phyloP scores from a whole-genome alignment of 345 rosid genomes.

The Acer campestre region DNA sequence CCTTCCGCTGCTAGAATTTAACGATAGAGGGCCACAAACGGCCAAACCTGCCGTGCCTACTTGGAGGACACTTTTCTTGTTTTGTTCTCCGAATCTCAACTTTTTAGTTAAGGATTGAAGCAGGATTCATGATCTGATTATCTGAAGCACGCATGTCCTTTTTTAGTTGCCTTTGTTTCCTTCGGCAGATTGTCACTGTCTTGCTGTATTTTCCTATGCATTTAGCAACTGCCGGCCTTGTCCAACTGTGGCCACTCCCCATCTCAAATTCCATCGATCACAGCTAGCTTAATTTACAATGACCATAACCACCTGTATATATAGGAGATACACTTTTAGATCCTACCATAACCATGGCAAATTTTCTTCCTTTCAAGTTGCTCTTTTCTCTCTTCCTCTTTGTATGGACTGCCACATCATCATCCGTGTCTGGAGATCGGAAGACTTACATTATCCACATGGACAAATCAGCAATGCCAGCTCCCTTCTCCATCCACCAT shows the following conservation, averaged over 20 bases:
- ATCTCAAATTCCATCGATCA: constrained; percentile 4
- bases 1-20: neutral
- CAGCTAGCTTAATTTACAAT: neutral
- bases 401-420: constrained; percentile 9
- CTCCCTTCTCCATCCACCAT: constrained; percentile 33
- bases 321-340: constrained; percentile 7
- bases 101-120: neutral
- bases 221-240: constrained; percentile 4
- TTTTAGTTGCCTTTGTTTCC: no score
- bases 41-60: neutral
- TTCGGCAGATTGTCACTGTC: neutral
- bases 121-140: neutral
- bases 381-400: constrained; percentile 23
- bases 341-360: constrained; percentile 23
- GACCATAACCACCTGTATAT: constrained; percentile 3
- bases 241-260: neutral
- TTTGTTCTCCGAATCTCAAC: neutral
- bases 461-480: constrained; percentile 46
- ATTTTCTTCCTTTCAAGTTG: neutral
- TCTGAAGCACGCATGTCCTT: neutral
- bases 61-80: neutral
- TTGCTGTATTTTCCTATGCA: neutral
- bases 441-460: constrained; percentile 44
- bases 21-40: neutral
- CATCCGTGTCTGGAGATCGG: neutral